A percentile compares a stretch with the other conserved stretches of the same genome.
These are phyloP conservation scores for Spergularia azorica DNA, from an alignment of 179 eudicot genomes.

Conservation along the genomic window DNA sequence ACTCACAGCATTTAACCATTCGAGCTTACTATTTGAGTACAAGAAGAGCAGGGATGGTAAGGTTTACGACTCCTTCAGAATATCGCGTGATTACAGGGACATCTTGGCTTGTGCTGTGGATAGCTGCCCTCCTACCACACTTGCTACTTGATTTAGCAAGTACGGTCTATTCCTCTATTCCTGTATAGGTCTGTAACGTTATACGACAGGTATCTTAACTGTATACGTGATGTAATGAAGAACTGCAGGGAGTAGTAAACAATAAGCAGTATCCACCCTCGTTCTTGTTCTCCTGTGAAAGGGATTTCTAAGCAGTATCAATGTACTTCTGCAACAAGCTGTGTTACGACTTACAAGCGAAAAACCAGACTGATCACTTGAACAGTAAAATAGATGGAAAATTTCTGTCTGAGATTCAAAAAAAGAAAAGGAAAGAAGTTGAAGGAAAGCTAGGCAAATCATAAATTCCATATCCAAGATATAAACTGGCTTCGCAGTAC, in stretches of 20 bases:
- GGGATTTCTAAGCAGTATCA: no score
- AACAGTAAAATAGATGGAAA: no score
- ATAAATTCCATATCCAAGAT: no score
- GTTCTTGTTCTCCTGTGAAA: background rate
- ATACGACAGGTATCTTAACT: background rate
- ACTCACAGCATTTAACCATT: constrained; percentile 67
- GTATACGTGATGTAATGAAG: constrained; percentile 4
- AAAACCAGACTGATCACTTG: no score
- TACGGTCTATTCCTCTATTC: background rate
- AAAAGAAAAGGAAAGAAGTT: background rate
- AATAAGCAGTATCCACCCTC: background rate
- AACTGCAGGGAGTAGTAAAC: background rate
- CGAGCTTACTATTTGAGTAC: constrained; percentile 67
- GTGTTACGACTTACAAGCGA: no score
- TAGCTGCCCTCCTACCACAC: constrained; percentile 62
- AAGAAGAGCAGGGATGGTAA: constrained; percentile 76
- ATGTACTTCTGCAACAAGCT: no score
- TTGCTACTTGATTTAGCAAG: constrained; percentile 43
- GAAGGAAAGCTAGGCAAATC: background rate
- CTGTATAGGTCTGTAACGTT: background rate
- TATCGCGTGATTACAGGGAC: constrained; percentile 69
- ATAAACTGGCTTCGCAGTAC: background rate
- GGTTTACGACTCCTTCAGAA: constrained; percentile 69
- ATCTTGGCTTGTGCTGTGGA: constrained; percentile 70
- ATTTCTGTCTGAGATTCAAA: no score